Evolutionary conservation across 768 basidiomycete genomes (phyloP).

Genomic region (Leccinum sublutescens): DNA sequence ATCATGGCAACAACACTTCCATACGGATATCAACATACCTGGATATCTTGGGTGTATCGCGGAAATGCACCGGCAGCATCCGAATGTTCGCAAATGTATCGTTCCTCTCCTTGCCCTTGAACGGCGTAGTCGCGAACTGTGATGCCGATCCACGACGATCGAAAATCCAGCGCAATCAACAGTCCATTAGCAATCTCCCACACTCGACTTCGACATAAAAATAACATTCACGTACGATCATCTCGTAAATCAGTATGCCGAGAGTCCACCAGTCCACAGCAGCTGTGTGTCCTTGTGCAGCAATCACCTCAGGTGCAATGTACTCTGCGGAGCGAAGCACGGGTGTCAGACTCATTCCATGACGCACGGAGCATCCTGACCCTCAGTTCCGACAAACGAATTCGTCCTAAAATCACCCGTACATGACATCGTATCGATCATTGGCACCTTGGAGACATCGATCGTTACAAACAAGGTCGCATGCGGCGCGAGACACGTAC

Average conservation of each 20-base stretch:
- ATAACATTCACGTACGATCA: constrained; percentile 75
- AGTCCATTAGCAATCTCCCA: constrained; percentile 36
- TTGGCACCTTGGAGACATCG: constrained; percentile 60
- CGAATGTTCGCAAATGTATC: constrained; percentile 98
- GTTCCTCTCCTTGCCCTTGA: constrained; percentile 93
- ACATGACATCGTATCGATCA: constrained; percentile 96
- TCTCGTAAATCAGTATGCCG: constrained; percentile 97
- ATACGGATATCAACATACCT: constrained; percentile 44
- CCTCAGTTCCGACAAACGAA: constrained; percentile 99
- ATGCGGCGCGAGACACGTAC: constrained; percentile 43
- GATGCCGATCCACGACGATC: constrained; percentile 17
- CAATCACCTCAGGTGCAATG: constrained; percentile 98
- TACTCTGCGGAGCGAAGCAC: constrained; percentile 63
- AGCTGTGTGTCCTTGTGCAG: constrained; percentile 93
- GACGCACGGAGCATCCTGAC: constrained; percentile 41
- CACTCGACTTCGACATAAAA: constrained; percentile 19
- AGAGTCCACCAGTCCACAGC: constrained; percentile 99
- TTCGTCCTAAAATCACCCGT: constrained; percentile 98
- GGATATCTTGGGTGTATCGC: constrained; percentile 77
- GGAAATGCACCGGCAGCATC: constrained; percentile 80
- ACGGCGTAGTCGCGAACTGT: constrained; percentile 97
- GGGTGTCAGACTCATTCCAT: constrained; percentile 15
- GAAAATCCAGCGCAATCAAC: constrained; percentile 27
- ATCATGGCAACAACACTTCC: constrained; percentile 8
- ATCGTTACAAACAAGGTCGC: constrained; percentile 5